These are phyloP conservation scores for Panicum virgatum DNA, from an alignment of 202 grass and related monocot species.

Conservation along the genomic window DNA sequence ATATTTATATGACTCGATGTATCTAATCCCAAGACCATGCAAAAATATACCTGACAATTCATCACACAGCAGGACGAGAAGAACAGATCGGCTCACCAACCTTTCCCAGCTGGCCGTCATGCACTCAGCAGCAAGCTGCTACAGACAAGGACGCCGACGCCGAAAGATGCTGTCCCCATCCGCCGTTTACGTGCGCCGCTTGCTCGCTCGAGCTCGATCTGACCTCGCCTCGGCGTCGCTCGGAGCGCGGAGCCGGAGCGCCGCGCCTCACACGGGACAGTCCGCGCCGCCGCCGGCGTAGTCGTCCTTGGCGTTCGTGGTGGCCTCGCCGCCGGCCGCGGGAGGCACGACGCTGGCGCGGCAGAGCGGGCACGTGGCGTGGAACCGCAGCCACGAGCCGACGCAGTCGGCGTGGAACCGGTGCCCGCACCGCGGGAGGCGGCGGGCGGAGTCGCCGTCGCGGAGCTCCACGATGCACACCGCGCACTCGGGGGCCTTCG, in stretches of 20 bases:
- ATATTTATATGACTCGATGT: not conserved
- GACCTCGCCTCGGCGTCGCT: not conserved
- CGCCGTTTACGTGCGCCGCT: not conserved
- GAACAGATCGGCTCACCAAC: not conserved
- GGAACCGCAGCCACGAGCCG: conserved; percentile 58
- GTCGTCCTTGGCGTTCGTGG: not conserved
- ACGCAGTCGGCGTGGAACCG: conserved; percentile 74
- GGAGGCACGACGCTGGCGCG: conserved; percentile 40
- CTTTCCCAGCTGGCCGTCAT: not conserved
- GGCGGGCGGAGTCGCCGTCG: conserved; percentile 55
- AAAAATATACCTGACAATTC: not conserved
- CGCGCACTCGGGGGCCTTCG: conserved; percentile 53
- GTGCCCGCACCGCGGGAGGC: conserved; percentile 59
- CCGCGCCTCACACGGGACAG: conserved; percentile 34
- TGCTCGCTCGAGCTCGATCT: not conserved
- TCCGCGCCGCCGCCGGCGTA: not conserved
- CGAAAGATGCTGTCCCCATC: not conserved
- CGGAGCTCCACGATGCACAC: conserved; percentile 69
- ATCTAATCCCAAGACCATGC: not conserved
- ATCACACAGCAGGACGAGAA: not conserved
- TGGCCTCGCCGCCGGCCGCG: not conserved
- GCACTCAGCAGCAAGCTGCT: not conserved
- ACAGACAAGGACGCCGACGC: not conserved
- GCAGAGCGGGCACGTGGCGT: conserved; percentile 78
- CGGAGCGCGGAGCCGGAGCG: not conserved